Base-by-base conservation (phyloP, 148 eudicot genomes). In the Rhododendron simsii region DNA sequence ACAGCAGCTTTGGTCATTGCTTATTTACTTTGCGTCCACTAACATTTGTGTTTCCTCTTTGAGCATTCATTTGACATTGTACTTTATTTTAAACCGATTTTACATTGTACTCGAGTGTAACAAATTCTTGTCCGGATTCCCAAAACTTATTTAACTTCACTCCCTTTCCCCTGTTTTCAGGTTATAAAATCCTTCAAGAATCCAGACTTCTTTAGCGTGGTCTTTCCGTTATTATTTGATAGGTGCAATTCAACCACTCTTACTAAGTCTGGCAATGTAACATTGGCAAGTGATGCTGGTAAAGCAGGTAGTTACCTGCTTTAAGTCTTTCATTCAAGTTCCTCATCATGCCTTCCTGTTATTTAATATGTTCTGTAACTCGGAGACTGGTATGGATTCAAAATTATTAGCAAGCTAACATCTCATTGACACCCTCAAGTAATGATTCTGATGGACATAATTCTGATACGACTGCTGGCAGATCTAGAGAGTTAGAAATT, bases 161-260 rank as follows among this genome's bases (percentile, higher is more conserved):
- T 65, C 53, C 30, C 28, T 67, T 83, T 41, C 84, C 74, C 50
- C 37, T 73, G 20, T 83, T 82, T 89, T 74, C 92, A 96, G 99
- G 92, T 95, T 84, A 87, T 96, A 82, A 93, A 92, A 90, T 98
- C 98, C 26, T 96, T 96, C 88, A 85, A 88, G 74, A 85, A 83
- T 81, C 95, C 98, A 10, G 93, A 87, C 81, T 91, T 92, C 89
- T 93, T 95, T 73, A 92, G 91, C 86, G 88, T 88, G 82, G 95
- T 92, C 53, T 92, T 95, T 86, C 98, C 98, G 50, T 83, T 91
- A 81, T 85, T 96, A 61, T 86, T 84, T 86, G 99, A 96, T 67
- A 92, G 93, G 92, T 93, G 93, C 88, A 91, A 87, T 85, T 87
- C 91, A 45, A 83, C 81, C 83, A 80, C 80, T 69, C 84, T 51